Conservation (phyloP, 176 grass and related monocot species). For the Dactylis glomerata region DNA sequence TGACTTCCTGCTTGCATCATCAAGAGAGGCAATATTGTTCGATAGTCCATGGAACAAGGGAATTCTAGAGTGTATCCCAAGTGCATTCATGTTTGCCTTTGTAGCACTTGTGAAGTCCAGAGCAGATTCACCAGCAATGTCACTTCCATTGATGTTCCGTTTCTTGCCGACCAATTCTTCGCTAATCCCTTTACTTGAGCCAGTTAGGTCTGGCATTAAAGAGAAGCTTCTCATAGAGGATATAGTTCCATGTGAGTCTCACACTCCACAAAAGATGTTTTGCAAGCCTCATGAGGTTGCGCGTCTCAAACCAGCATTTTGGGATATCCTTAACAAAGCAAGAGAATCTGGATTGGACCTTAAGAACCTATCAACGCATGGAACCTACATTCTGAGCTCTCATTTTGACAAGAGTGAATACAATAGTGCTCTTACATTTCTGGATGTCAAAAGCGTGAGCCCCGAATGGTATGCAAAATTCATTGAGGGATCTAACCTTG, state of each 20-base stretch:
- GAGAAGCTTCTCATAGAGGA: constrained; percentile 42
- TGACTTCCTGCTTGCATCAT: constrained; percentile 70
- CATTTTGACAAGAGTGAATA: constrained; percentile 49
- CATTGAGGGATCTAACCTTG: constrained; percentile 49
- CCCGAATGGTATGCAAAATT: constrained; percentile 63
- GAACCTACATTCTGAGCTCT: constrained; percentile 56
- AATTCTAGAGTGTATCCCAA: constrained; percentile 64
- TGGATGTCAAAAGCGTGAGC: constrained; percentile 40
- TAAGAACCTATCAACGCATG: constrained; percentile 49
- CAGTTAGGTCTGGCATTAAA: constrained; percentile 55
- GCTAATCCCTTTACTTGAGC: constrained; percentile 42
- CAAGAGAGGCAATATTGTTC: constrained; percentile 54
- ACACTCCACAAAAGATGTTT: constrained; percentile 56
- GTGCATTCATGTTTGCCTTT: constrained; percentile 63
- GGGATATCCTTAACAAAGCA: constrained; percentile 51
- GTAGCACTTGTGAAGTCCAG: constrained; percentile 43
- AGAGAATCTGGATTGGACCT: constrained; percentile 31
- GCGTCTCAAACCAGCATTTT: constrained; percentile 38
- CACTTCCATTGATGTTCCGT: constrained; percentile 38
- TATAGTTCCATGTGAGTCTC: constrained; percentile 62
- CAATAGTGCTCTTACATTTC: constrained; percentile 41
- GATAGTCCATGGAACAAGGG: constrained; percentile 81
- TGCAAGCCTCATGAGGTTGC: constrained; percentile 53
- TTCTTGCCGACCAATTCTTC: constrained; percentile 45
- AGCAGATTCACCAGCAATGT: constrained; percentile 29